phyloP scores from a whole-genome alignment of 2,329 filamentous ascomycete genomes.

The Aspergillus intermedius region DNA sequence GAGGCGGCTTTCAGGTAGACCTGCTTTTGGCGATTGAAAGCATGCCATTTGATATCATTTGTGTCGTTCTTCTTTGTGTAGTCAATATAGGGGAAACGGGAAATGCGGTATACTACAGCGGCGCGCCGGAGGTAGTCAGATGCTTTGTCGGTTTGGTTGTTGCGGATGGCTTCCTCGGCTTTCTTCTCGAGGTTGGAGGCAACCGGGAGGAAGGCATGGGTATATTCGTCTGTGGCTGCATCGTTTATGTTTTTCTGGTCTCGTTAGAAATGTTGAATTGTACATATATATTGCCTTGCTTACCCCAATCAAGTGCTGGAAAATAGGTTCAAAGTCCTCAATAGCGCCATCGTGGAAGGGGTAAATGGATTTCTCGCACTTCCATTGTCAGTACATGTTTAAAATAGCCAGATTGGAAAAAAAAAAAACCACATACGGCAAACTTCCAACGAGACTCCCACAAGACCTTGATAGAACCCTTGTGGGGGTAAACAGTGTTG shows the following conservation, averaged over 20 bases:
- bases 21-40: conserved; percentile 61
- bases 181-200: conserved; percentile 51
- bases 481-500: conserved; percentile 48
- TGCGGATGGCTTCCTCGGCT: conserved; percentile 46
- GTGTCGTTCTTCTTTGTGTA: conserved; percentile 20
- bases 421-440: conserved; percentile 43
- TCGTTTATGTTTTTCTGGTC: conserved; percentile 54
- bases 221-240: conserved; percentile 60
- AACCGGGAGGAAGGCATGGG: conserved; percentile 54
- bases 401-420: neutral
- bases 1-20: conserved; percentile 54
- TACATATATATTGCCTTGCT: conserved; percentile 4
- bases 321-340: conserved; percentile 64
- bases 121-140: conserved; percentile 62
- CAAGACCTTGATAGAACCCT: conserved; percentile 53
- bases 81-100: conserved; percentile 55
- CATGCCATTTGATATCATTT: conserved; percentile 48
- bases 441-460: conserved; percentile 74
- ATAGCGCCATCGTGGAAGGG: conserved; percentile 67
- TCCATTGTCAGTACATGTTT: neutral
- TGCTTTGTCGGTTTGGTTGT: conserved; percentile 48
- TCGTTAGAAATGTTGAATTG: neutral
- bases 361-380: conserved; percentile 58
- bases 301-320: conserved; percentile 55
- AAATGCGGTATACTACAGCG: conserved; percentile 66